Evolutionary conservation across 2,329 filamentous ascomycete genomes (phyloP).

Genomic region (Lecanosticta acicola): DNA sequence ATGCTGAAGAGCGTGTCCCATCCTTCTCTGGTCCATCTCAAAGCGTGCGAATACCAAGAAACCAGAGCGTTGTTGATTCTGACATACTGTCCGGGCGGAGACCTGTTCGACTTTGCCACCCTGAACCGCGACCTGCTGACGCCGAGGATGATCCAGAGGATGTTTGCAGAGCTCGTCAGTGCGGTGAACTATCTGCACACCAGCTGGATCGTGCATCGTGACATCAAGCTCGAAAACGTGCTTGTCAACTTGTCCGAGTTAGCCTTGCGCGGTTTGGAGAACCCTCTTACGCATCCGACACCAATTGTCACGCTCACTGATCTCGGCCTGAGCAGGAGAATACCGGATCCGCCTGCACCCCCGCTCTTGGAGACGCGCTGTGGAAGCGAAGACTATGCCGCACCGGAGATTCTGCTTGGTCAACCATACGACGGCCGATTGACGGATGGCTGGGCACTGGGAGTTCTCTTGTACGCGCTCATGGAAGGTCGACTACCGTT

Average conservation of each 20-base stretch:
- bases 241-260: slow-evolving; percentile 72
- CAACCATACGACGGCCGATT: slow-evolving; percentile 88
- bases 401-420: slow-evolving; percentile 92
- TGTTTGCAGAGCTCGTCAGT: slow-evolving; percentile 82
- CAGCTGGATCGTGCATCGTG: slow-evolving; percentile 83
- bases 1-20: slow-evolving; percentile 85
- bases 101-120: slow-evolving; percentile 88
- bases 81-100: slow-evolving; percentile 87
- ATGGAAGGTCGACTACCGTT: slow-evolving; percentile 92
- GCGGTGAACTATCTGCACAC: slow-evolving; percentile 82
- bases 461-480: slow-evolving; percentile 86
- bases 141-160: slow-evolving; percentile 66
- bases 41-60: slow-evolving; percentile 82
- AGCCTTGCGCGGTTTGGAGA: slow-evolving; percentile 56
- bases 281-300: slow-evolving; percentile 72
- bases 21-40: slow-evolving; percentile 83
- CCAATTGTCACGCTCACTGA: slow-evolving; percentile 87
- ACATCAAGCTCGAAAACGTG: slow-evolving; percentile 98
- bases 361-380: slow-evolving; percentile 90
- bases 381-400: slow-evolving; percentile 94
- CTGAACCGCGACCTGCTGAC: slow-evolving; percentile 62
- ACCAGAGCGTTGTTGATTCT: slow-evolving; percentile 78
- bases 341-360: slow-evolving; percentile 65
- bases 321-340: slow-evolving; percentile 78
- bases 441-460: slow-evolving; percentile 91